Evolutionary conservation across 192 early-diverging fungal species (phyloP), one percentile per base, ranked within the genome.

Genomic region (Coemansia sp.): DNA sequence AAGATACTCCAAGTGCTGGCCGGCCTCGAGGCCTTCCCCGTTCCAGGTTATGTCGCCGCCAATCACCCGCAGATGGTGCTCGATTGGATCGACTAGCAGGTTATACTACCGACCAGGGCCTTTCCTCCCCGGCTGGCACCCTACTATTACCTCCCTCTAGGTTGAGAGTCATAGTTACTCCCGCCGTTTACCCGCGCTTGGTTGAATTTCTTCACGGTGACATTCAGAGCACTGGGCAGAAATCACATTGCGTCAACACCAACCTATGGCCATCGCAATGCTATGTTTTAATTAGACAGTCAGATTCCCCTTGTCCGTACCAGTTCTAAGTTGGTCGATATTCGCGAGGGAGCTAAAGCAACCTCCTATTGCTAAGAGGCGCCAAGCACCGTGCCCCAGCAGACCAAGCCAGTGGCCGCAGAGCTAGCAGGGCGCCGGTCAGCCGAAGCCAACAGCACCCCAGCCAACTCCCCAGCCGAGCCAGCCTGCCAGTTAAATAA

Each of bases 231-330:
- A 90, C 87, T 88, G 88, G 89, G 88, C 88, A 90, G 88, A 89
- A 90, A 89, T 88, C 88, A 90, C 89, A 88, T 90, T 90, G 88
- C 83, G 86, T 88, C 87, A 89, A 88, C 84, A 89, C 87, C 85
- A 84, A 70, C 83, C 85, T 84, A 79, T 84, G 88, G 86, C 85
- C 85, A 87, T 90, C 87, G 85, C 88, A 90, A 90, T 89, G 89
- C 86, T 90, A 90, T 90, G 86, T 90, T 90, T 90, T 90, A 89
- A 90, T 90, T 90, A 90, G 88, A 90, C 88, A 88, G 85, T 88
- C 85, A 89, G 87, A 89, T 90, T 89, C 85, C 87, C 87, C 85
- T 88, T 85, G 88, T 88, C 87, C 88, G 87, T 88, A 88, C 88
- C 89, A 90, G 87, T 89, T 88, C 89, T 88, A 88, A 90, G 86